Base-by-base conservation (phyloP, 129 eudicot species). In the Sambucus nigra region DNA sequence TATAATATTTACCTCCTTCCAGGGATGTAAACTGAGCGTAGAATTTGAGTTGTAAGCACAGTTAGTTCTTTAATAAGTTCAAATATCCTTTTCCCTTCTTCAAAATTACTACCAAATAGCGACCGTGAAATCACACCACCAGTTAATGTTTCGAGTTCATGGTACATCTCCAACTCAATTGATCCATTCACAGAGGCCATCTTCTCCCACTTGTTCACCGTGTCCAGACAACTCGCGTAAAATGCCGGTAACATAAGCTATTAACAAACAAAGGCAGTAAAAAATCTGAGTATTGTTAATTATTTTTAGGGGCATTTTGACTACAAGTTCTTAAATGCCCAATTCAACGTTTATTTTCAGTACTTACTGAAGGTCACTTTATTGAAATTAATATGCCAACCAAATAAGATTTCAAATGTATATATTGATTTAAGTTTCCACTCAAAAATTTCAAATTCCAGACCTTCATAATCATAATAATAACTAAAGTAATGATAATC, bases 61-160 rank as follows among this genome's bases (percentile, higher is more conserved):
- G 39, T 56, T 57, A 53, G 76, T 25, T 81, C 80, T 18, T 8
- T 27, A 47, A 72, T 80, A 32, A 82, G 91, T 17, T 70, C 53
- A 57, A 74, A 82, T 73, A 77, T 73, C 39, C 33, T 64, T 29
- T 33, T 71, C 22, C 85, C 79, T 56, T 82, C 76, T 51, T 68
- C 68, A 42, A 52, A 61, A 20, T 56, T 81, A 27, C 81, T 69
- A 27, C 85, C 91, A 64, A 77, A 81, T 7, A 84, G 71, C 2
- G 91, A 69, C 21, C 85, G 68, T 10, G 91, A 73, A 65, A 81
- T 77, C 24, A 74, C 73, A 38, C 78, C 92, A 7, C 78, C 64
- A 0, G 78, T 20, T 33, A 81, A 47, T 0, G 35, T 64, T 48
- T 60, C 47, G 0, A 77, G 67, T 51, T 67, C 21, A 24, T 80